These are phyloP conservation scores for Fusarium longipes DNA, from an alignment of 2,329 filamentous ascomycete genomes.

Conservation along the genomic window DNA sequence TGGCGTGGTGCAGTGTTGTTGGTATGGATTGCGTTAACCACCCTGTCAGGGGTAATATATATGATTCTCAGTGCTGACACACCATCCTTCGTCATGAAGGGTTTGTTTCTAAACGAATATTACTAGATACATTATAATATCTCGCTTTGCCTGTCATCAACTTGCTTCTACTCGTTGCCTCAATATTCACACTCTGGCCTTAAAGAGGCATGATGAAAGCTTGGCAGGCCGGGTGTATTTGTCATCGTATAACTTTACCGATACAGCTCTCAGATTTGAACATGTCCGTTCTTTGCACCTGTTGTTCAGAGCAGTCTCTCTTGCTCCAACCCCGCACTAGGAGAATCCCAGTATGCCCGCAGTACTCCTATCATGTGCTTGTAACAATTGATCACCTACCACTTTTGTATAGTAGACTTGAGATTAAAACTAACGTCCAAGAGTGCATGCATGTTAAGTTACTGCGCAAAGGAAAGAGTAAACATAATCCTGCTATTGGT, in stretches of 20 bases:
- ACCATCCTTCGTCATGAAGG: background rate
- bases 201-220: slow-evolving; percentile 4
- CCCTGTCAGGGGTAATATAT: slow-evolving; percentile 20
- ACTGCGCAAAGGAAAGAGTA: background rate
- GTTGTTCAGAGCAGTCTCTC: too few relatives aligned
- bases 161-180: background rate
- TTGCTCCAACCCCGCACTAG: slow-evolving; percentile 16
- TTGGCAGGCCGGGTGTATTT: slow-evolving; percentile 19
- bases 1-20: background rate
- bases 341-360: slow-evolving; percentile 7
- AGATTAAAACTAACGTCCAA: background rate
- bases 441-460: background rate
- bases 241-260: slow-evolving; percentile 10
- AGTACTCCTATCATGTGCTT: slow-evolving; percentile 7
- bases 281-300: too few relatives aligned
- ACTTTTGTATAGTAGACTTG: slow-evolving; percentile 12
- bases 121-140: background rate
- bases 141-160: background rate
- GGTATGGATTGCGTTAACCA: background rate
- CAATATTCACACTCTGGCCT: background rate
- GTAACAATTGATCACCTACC: slow-evolving; percentile 20
- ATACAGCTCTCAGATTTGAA: slow-evolving; percentile 30
- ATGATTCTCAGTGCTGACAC: background rate
- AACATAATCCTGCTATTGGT: slow-evolving; percentile 8
- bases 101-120: background rate